A percentile compares a stretch with the other conserved stretches of the same genome.
phyloP scores from a whole-genome alignment of 768 basidiomycete genomes.

The Lanmaoa pseudosensibilis region DNA sequence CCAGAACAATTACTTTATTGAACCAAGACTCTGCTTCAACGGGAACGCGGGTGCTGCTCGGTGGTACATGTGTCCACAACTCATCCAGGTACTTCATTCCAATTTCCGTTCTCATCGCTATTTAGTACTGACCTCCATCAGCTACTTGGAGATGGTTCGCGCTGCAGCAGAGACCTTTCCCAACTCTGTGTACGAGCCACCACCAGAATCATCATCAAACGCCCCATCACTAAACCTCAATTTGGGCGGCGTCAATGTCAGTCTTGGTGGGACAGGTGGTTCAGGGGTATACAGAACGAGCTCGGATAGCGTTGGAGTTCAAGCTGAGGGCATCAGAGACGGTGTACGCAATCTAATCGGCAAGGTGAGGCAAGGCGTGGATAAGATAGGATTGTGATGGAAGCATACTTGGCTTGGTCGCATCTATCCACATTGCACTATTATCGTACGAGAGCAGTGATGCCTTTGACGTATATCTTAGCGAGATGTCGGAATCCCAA shows the following conservation, averaged over 20 bases:
- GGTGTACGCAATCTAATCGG: constrained; percentile 86
- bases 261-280: constrained; percentile 83
- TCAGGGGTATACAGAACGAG: constrained; percentile 84
- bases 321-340: constrained; percentile 86
- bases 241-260: constrained; percentile 89
- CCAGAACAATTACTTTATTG: constrained; percentile 76
- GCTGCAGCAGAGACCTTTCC: constrained; percentile 65
- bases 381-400: constrained; percentile 45
- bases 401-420: neutral
- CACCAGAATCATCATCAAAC: constrained; percentile 68
- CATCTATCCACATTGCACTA: neutral
- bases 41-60: constrained; percentile 79
- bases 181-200: constrained; percentile 68
- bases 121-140: constrained; percentile 31
- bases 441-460: too few species aligned
- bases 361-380: constrained; percentile 86
- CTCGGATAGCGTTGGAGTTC: constrained; percentile 69
- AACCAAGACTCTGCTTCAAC: constrained; percentile 75
- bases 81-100: constrained; percentile 69
- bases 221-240: constrained; percentile 87
- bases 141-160: constrained; percentile 88
- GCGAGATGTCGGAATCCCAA: neutral
- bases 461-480: neutral
- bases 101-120: neutral
- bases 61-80: constrained; percentile 94